Evolutionary conservation across 108 stramenopile species (phyloP).

Genomic region (Nitzschia inconspicua): DNA sequence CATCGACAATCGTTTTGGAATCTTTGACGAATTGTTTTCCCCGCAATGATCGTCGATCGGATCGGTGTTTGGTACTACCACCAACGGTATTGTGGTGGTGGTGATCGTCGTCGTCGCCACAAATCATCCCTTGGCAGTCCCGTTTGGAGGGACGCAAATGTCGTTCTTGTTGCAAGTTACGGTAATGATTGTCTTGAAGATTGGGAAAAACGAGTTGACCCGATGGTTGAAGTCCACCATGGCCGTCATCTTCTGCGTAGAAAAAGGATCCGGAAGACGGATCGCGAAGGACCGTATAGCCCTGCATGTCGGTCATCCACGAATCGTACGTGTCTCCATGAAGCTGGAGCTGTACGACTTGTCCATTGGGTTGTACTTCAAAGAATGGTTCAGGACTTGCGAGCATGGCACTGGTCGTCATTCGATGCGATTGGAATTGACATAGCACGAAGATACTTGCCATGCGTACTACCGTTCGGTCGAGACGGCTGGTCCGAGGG

Average conservation of each 20-base stretch:
- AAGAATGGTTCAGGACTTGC: constrained; percentile 14
- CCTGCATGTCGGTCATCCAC: constrained; percentile 7
- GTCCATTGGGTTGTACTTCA: constrained; percentile 16
- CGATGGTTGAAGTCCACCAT: constrained; percentile 1
- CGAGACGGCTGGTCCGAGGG: no score
- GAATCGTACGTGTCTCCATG: constrained; percentile 14
- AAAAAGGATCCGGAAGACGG: neutral
- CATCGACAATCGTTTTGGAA: no score
- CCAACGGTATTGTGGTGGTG: constrained; percentile 4
- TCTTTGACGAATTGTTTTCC: no score
- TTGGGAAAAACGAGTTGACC: neutral
- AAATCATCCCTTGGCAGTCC: neutral
- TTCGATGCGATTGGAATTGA: no score
- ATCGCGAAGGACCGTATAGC: constrained; percentile 6
- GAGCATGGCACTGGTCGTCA: constrained; percentile 6
- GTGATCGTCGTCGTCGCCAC: constrained; percentile 1
- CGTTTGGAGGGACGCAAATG: constrained; percentile 3
- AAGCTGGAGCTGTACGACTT: neutral
- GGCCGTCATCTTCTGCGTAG: constrained; percentile 3
- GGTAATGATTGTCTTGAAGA: neutral
- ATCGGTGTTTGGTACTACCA: no score
- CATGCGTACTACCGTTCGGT: no score
- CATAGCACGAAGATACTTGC: no score
- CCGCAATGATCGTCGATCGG: no score
- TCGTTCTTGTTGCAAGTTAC: neutral